Percentiles rank a stretch among this genome's conserved stretches.
These are phyloP conservation scores for Suhomyces yuchorum DNA, from an alignment of 1,139 yeast species.

Conservation along the genomic window DNA sequence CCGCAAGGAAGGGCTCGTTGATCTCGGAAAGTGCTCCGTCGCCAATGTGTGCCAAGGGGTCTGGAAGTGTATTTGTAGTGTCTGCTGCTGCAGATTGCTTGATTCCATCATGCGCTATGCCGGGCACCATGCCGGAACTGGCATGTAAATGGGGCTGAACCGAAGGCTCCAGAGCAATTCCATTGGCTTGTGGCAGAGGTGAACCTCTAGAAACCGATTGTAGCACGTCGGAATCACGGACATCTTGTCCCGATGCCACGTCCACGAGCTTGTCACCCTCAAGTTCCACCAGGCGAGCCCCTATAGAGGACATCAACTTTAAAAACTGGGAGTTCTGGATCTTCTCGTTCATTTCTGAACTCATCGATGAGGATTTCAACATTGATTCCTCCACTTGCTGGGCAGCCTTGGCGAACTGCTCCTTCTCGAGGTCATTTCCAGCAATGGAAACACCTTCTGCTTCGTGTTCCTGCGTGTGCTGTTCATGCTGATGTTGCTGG, in stretches of 20 bases:
- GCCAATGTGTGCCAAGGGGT: slow-evolving; percentile 49
- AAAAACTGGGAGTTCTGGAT: slow-evolving; percentile 43
- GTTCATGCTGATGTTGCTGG: slow-evolving; percentile 10
- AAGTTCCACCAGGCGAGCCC: slow-evolving; percentile 41
- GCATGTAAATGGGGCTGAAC: not conserved
- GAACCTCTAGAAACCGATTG: not conserved
- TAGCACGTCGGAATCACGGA: slow-evolving; percentile 14
- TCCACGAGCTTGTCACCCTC: slow-evolving; percentile 46
- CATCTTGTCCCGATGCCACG: slow-evolving; percentile 21
- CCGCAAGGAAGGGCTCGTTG: slow-evolving; percentile 42
- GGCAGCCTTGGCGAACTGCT: slow-evolving; percentile 47
- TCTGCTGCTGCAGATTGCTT: not conserved
- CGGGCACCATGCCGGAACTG: not conserved
- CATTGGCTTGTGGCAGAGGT: not conserved
- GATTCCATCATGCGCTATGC: not conserved
- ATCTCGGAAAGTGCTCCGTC: slow-evolving; percentile 40
- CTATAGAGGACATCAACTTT: slow-evolving; percentile 44
- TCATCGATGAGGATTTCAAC: slow-evolving; percentile 22
- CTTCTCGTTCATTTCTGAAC: slow-evolving; percentile 33
- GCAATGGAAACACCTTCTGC: slow-evolving; percentile 10
- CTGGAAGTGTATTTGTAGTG: slow-evolving; percentile 35
- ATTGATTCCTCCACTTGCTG: slow-evolving; percentile 39
- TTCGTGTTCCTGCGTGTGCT: slow-evolving; percentile 14
- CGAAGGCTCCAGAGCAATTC: not conserved
- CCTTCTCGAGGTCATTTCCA: slow-evolving; percentile 29